These are phyloP conservation scores for Sporothrix variecibatus DNA, from an alignment of 2,329 filamentous ascomycete species.

Conservation along the genomic window DNA sequence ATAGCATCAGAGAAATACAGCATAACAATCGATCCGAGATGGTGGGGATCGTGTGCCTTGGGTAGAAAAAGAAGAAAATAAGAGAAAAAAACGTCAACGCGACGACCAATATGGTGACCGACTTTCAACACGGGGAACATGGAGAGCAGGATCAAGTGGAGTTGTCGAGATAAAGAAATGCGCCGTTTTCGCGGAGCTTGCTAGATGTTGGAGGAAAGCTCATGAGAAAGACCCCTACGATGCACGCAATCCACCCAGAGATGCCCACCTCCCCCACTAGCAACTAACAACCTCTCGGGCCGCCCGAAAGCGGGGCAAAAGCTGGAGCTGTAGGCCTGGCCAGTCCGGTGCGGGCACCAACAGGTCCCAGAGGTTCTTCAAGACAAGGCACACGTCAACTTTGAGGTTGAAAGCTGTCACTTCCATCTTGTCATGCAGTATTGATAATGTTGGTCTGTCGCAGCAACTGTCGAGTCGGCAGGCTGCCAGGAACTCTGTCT, in stretches of 20 bases:
- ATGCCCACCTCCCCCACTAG: constrained; percentile 14
- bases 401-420: neutral
- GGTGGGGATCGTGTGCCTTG: neutral
- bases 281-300: constrained; percentile 16
- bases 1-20: neutral
- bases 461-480: neutral
- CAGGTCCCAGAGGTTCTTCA: neutral
- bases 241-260: neutral
- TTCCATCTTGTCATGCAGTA: neutral
- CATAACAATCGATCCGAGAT: neutral
- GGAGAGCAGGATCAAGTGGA: neutral
- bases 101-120: neutral
- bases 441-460: neutral
- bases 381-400: neutral
- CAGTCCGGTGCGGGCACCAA: neutral
- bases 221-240: neutral
- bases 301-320: constrained; percentile 22
- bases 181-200: neutral
- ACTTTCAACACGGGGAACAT: neutral
- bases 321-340: neutral
- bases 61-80: neutral
- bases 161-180: neutral
- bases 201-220: neutral
- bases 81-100: neutral
- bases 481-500: neutral